Base-by-base conservation (phyloP, 805 yeast genomes). In the Saccharomycopsis fermentans region DNA sequence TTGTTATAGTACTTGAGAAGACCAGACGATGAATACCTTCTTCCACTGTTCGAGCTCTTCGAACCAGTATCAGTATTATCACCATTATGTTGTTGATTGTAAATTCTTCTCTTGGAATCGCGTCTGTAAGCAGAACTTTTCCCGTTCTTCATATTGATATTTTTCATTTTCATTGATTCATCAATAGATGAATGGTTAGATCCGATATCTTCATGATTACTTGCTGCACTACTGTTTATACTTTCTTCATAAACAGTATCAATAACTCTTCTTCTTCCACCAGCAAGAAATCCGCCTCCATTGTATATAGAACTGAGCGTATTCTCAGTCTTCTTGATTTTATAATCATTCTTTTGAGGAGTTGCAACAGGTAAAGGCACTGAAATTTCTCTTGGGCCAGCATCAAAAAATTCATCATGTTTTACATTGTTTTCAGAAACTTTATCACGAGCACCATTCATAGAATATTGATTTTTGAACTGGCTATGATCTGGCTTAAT, bases 211-310 rank as follows among this genome's bases (percentile, higher is more conserved):
- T 21, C 50, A 43, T 43, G 11, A 43, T 21, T 43, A 21, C 50
- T 43, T 6, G 50, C 50, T 43, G n/a, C 26, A 21, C 50, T 43
- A 29, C 50, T 56, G 29, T 56, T 62, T 2, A 19, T 32, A 34
- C 61, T 57, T 53, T 62, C 64, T 53, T 62, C 64, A 50, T 62
- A 62, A 35, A 62, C 64, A 3, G 64, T 62, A 29, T 62, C 64
- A 36, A 62, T 62, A 8, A 62, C 61, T 36, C 64, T 37, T 37
- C 58, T 54, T 34, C 59, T 34, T 27, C 35, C 48, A 37, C 32
- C 36, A 16, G 37, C 40, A 24, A 36, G 32, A 26, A 17, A 36
- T 19, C 40, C 43, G 19, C 55, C 55, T 32, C 55, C 50, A 43
- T 43, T 43, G 50, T 43, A 43, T 11, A 43, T 43, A 11, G 50